Conservation (phyloP, 345 rosid species). For the Arabis alpina region DNA sequence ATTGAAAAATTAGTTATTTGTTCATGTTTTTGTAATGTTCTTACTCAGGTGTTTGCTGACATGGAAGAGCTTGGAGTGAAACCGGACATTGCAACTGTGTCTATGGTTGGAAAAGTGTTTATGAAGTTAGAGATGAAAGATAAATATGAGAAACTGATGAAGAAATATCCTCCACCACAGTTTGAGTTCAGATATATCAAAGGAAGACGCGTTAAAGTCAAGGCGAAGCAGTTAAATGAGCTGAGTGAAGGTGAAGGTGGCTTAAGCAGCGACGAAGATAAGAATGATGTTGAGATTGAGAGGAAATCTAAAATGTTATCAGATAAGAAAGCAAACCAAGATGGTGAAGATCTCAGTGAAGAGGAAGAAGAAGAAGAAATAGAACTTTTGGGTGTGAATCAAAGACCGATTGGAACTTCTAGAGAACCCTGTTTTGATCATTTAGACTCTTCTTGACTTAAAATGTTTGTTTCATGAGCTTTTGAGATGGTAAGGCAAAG, state of each 20-base stretch:
- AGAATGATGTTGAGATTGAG: conserved; percentile 16
- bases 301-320: conserved; percentile 20
- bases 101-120: conserved; percentile 79
- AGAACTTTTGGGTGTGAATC: background rate
- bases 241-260: conserved; percentile 34
- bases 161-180: conserved; percentile 82
- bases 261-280: conserved; percentile 31
- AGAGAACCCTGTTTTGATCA: conserved; percentile 28
- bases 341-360: conserved; percentile 31
- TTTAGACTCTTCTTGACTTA: conserved; percentile 34
- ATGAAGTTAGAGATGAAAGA: conserved; percentile 69
- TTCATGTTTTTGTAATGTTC: background rate
- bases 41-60: conserved; percentile 82
- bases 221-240: conserved; percentile 54
- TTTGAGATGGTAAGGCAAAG: conserved; percentile 11
- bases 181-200: conserved; percentile 78
- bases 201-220: conserved; percentile 80
- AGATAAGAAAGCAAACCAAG: conserved; percentile 21
- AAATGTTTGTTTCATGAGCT: conserved; percentile 17
- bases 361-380: conserved; percentile 34
- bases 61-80: conserved; percentile 95
- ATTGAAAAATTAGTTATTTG: background rate
- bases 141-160: conserved; percentile 63
- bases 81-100: conserved; percentile 62
- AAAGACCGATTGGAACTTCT: conserved; percentile 24